These are phyloP conservation scores for Lipomyces anomalus DNA, from an alignment of 805 yeast genomes.

Conservation along the genomic window DNA sequence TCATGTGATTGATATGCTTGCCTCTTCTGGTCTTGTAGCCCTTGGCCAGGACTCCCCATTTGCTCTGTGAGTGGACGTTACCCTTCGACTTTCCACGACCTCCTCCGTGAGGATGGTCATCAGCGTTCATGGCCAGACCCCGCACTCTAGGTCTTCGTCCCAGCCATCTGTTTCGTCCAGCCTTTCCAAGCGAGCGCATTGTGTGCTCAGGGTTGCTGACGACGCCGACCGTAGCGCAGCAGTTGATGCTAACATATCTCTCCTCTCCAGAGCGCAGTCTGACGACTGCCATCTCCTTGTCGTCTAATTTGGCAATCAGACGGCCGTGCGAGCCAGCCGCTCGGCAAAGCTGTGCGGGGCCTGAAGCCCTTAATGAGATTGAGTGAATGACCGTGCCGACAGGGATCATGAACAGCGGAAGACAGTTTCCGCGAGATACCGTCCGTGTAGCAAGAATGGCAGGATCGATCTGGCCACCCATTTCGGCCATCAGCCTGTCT, in stretches of 20 bases:
- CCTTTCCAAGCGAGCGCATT: slow-evolving; percentile 86
- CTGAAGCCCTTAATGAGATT: slow-evolving; percentile 69
- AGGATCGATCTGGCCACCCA: slow-evolving; percentile 85
- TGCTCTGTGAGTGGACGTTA: slow-evolving; percentile 86
- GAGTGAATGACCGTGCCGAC: slow-evolving; percentile 86
- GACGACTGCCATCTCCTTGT: slow-evolving; percentile 64
- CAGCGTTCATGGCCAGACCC: slow-evolving; percentile 97
- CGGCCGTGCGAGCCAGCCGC: slow-evolving; percentile 95
- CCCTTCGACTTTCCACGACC: slow-evolving; percentile 99
- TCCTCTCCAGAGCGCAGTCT: slow-evolving; percentile 89
- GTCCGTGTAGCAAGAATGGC: slow-evolving; percentile 83
- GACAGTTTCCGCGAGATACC: slow-evolving; percentile 88
- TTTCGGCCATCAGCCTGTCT: slow-evolving; percentile 59
- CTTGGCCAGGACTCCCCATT: slow-evolving; percentile 92
- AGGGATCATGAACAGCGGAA: slow-evolving; percentile 91
- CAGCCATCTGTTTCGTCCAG: slow-evolving; percentile 87
- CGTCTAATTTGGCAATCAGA: slow-evolving; percentile 70
- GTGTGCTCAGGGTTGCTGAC: slow-evolving; percentile 92
- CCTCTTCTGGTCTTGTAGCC: slow-evolving; percentile 92
- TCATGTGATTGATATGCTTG: slow-evolving; percentile 64
- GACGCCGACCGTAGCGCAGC: slow-evolving; percentile 90
- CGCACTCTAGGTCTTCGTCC: slow-evolving; percentile 94
- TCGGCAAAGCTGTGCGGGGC: slow-evolving; percentile 83
- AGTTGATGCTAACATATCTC: slow-evolving; percentile 75
- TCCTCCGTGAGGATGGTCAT: slow-evolving; percentile 99